These are phyloP conservation scores for Zygosaccharomyces rouxii DNA, from an alignment of 805 yeast species.

Conservation along the genomic window DNA sequence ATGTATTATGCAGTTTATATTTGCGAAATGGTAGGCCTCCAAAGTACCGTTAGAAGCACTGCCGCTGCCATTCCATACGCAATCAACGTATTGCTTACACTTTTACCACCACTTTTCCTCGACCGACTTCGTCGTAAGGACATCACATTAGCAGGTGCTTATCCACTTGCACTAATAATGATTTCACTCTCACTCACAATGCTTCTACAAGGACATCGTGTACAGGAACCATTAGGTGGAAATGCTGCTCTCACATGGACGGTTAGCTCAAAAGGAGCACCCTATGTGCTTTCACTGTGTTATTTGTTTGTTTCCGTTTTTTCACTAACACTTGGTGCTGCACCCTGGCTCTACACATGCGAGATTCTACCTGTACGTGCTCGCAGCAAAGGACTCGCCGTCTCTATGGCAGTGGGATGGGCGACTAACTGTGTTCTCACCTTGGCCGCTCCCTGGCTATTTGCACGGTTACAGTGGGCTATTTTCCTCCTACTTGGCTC, in stretches of 20 bases:
- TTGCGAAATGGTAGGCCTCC: conserved; percentile 46
- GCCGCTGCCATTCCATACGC: conserved; percentile 41
- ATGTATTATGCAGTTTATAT: conserved; percentile 44
- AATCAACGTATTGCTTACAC: conserved; percentile 39
- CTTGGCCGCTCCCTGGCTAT: conserved; percentile 39
- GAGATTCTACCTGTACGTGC: conserved; percentile 46
- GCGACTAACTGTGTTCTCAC: conserved; percentile 37
- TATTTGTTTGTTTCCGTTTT: conserved; percentile 44
- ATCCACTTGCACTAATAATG: conserved; percentile 37
- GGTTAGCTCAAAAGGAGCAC: conserved; percentile 39
- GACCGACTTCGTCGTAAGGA: conserved; percentile 47
- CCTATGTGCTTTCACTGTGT: conserved; percentile 42
- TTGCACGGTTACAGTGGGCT: conserved; percentile 38
- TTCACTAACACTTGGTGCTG: conserved; percentile 44
- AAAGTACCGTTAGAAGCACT: conserved; percentile 32
- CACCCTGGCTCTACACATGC: conserved; percentile 47
- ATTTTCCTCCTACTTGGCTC: conserved; percentile 40
- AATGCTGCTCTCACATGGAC: conserved; percentile 37
- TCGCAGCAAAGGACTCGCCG: conserved; percentile 44
- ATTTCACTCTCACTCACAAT: conserved; percentile 36
- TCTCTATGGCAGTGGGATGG: conserved; percentile 48
- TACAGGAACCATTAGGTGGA: conserved; percentile 30
- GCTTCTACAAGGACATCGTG: conserved; percentile 35
- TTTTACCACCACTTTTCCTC: conserved; percentile 42
- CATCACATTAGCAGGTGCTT: conserved; percentile 42